These are phyloP conservation scores for Phytophthora crassamura DNA, from an alignment of 352 stramenopile species.

Conservation along the genomic window DNA sequence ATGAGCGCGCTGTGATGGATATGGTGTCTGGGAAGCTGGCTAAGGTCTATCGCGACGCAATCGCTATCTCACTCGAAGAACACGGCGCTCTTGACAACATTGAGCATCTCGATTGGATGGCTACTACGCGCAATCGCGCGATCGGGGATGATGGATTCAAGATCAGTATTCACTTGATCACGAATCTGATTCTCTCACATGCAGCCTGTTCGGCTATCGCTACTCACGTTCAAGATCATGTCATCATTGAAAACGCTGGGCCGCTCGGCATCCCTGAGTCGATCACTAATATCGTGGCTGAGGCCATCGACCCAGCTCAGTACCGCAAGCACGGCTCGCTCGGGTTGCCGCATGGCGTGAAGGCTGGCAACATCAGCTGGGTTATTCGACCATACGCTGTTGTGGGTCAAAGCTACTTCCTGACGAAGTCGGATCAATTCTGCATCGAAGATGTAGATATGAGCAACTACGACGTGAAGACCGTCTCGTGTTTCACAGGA, in stretches of 20 bases:
- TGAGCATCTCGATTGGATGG: not conserved
- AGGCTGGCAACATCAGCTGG: too few species aligned
- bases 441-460: too few species aligned
- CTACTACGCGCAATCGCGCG: not conserved
- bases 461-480: too few species aligned
- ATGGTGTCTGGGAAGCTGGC: not conserved
- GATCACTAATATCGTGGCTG: too few species aligned
- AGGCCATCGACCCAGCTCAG: too few species aligned
- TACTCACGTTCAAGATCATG: not conserved
- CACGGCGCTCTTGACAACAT: not conserved
- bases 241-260: not conserved
- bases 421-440: too few species aligned
- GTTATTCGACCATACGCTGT: too few species aligned
- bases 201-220: conserved; percentile 1
- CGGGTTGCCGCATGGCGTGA: too few species aligned
- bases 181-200: not conserved
- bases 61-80: conserved; percentile 1
- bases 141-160: not conserved
- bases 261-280: not conserved
- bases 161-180: conserved; percentile 15
- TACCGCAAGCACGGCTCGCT: too few species aligned
- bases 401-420: too few species aligned
- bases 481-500: too few species aligned
- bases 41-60: not conserved
- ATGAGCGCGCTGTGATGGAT: not conserved